Conservation (phyloP, 805 yeast species). For the Ascoidea tarda region DNA sequence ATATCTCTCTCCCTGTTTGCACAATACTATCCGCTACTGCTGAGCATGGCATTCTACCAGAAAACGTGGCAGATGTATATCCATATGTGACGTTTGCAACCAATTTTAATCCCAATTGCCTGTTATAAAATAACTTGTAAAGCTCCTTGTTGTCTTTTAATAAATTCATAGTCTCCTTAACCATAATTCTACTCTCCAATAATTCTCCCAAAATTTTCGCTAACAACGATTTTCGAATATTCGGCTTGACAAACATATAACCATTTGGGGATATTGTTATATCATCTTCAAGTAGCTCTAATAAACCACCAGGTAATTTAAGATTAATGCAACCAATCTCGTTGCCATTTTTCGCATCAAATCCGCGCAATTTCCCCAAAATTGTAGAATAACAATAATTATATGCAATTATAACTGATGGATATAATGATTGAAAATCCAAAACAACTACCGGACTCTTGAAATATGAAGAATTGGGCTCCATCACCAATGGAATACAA, state of each 20-base stretch:
- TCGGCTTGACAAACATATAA: conserved; percentile 51
- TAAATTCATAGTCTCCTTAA: conserved; percentile 59
- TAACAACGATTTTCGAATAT: conserved; percentile 54
- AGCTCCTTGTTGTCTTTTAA: conserved; percentile 31
- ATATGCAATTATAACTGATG: conserved; percentile 83
- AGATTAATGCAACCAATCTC: conserved; percentile 38
- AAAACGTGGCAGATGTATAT: conserved; percentile 84
- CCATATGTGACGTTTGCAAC: conserved; percentile 96
- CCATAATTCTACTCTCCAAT: conserved; percentile 63
- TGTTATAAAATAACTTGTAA: conserved; percentile 45
- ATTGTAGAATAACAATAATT: conserved; percentile 76
- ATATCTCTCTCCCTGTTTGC: conserved; percentile 75
- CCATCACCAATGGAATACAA: conserved; percentile 84
- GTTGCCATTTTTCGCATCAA: conserved; percentile 28
- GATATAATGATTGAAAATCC: conserved; percentile 90
- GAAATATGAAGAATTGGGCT: conserved; percentile 74
- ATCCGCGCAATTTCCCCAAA: conserved; percentile 45
- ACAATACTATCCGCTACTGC: conserved; percentile 94
- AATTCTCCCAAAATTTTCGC: conserved; percentile 80
- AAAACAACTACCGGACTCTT: conserved; percentile 82
- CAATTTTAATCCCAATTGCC: conserved; percentile 78
- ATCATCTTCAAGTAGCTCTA: conserved; percentile 37
- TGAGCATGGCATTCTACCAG: conserved; percentile 95
- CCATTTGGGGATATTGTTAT: conserved; percentile 81
- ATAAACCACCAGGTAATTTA: conserved; percentile 40